Base-by-base conservation (phyloP, 345 rosid genomes). In the Diplotaxis tenuifolia region DNA sequence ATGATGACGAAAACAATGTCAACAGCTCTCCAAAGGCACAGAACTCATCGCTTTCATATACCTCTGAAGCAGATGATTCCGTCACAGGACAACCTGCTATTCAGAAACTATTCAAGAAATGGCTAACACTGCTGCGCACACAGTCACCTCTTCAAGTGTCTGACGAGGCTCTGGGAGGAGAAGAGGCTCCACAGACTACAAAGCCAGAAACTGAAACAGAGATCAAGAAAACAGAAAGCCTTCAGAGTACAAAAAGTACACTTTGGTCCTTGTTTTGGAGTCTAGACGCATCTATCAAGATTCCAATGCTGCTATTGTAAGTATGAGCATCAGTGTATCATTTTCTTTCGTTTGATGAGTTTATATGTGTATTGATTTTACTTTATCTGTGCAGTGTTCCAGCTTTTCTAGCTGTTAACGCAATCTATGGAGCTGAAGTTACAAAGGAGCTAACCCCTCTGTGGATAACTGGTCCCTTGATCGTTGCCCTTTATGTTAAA, bases 381-480 rank as follows among this genome's bases (percentile, higher is more conserved):
- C 71, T 63, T 47, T 22, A 59, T 16, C 62, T 73, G 62, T 83
- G 82, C 90, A 93, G 98, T 70, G 68, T 81, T 65, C 97, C 97
- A 27, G 75, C 81, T 71, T 91, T 80, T 76, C 72, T 93, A 66
- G 88, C 83, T 9, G 82, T 93, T 67, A 88, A 82, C 67, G 71
- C 80, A 15, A 71, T 82, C 14, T 88, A 86, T n/a, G 98, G 98
- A 28, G 75, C 80, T 28, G 87, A 83, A 82, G 92, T 93, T 75
- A 86, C 96, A 34, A 88, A 86, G 81, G 96, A 93, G 80, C 74
- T 93, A 81, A 78, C 83, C 11, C 97, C 98, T 28, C 67, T 93
- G 78, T 93, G 97, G 97, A 75, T 89, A 9, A 52, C 81, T 5
- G 98, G 98, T n/a, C 97, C 98, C 55, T 66, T 91, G 68, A 72